These are phyloP conservation scores for Karstenula rhodostoma DNA, from an alignment of 2,329 filamentous ascomycete species.

Conservation along the genomic window DNA sequence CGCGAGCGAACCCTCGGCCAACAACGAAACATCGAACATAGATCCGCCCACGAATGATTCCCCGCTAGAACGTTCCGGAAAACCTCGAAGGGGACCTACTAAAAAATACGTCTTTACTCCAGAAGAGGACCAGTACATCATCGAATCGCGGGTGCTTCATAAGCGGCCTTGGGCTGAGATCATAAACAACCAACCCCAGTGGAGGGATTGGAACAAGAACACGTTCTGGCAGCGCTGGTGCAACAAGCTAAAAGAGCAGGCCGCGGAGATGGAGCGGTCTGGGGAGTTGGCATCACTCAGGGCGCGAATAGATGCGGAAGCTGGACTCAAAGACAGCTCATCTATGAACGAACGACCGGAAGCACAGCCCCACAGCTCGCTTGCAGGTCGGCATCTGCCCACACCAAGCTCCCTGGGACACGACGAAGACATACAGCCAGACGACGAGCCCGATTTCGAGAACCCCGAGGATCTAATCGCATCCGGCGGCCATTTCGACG, in stretches of 20 bases:
- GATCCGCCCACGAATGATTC: background rate
- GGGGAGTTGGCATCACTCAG: background rate
- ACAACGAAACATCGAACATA: background rate
- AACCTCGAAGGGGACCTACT: background rate
- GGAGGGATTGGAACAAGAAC: conserved; percentile 28
- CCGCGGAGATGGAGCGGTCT: background rate
- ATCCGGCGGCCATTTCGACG: conserved; percentile 32
- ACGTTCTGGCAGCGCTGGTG: conserved; percentile 29
- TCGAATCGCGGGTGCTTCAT: conserved; percentile 37
- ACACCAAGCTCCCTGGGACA: conserved; percentile 40
- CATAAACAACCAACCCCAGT: conserved; percentile 27
- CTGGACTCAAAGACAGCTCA: conserved; percentile 13
- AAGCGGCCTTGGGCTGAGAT: conserved; percentile 37
- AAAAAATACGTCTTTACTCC: conserved; percentile 38
- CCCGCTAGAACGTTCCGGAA: background rate
- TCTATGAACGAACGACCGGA: background rate
- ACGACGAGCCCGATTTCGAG: background rate
- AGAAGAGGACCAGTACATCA: conserved; percentile 48
- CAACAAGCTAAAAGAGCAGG: conserved; percentile 20
- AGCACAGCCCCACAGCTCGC: conserved; percentile 3
- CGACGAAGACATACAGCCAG: conserved; percentile 11
- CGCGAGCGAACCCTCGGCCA: background rate
- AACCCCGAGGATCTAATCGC: conserved; percentile 12
- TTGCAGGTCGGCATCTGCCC: conserved; percentile 31
- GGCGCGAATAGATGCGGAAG: background rate